phyloP scores from a whole-genome alignment of 2,329 filamentous ascomycete genomes.

The Phialophora macrospora region DNA sequence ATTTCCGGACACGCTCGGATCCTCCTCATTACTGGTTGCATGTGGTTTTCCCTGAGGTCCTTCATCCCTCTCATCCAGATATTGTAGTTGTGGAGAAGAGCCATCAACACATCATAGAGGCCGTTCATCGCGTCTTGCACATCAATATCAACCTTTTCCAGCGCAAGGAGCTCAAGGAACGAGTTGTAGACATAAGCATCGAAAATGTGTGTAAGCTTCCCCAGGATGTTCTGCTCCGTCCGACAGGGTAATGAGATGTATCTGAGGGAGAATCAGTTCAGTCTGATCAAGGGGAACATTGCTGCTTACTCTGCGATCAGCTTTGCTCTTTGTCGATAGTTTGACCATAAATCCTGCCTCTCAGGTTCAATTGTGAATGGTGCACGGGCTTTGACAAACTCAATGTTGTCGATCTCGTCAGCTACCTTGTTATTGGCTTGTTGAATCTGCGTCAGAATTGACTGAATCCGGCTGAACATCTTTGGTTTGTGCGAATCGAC shows the following conservation, averaged over 20 bases:
- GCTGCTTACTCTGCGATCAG: conserved; percentile 32
- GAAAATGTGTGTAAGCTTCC: conserved; percentile 29
- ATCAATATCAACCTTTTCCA: conserved; percentile 14
- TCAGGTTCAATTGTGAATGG: conserved; percentile 33
- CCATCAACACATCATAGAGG: conserved; percentile 32
- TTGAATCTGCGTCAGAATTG: conserved; percentile 20
- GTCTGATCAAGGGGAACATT: neutral
- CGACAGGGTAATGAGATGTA: conserved; percentile 32
- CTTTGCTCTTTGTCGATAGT: conserved; percentile 33
- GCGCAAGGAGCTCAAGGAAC: conserved; percentile 24
- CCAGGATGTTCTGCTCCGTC: conserved; percentile 28
- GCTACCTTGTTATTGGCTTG: conserved; percentile 16
- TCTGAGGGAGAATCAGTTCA: conserved; percentile 25
- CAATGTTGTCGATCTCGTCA: conserved; percentile 31
- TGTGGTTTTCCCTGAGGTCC: conserved; percentile 27
- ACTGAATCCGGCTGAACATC: conserved; percentile 4
- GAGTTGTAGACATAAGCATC: conserved; percentile 35
- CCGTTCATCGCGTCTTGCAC: conserved; percentile 22
- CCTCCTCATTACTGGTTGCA: conserved; percentile 27
- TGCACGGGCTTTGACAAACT: conserved; percentile 30
- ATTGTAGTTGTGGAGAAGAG: conserved; percentile 30
- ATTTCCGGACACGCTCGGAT: conserved; percentile 26
- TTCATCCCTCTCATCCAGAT: conserved; percentile 34
- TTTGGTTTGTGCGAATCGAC: conserved; percentile 16
- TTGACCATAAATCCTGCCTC: conserved; percentile 32